Evolutionary conservation across 352 stramenopile genomes (phyloP), one percentile per base, ranked within the genome.

Genomic region (Globisporangium alternatum): DNA sequence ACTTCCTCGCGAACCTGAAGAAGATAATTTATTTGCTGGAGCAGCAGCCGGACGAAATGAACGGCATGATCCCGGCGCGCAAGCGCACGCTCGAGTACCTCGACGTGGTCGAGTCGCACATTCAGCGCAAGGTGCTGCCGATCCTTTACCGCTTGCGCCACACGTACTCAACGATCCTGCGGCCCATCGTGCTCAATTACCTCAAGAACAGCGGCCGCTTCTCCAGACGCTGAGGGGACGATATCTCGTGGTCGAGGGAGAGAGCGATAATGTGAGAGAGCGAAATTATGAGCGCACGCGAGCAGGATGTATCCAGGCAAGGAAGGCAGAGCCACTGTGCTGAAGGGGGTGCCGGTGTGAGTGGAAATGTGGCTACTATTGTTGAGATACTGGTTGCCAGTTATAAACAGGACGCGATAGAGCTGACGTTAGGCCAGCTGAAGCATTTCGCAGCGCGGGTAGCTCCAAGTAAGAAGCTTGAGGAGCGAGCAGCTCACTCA

Each of bases 21-120:
- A 91, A 91, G 67, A 92, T 94, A 82, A 91, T 92, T 86, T 91
- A 90, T 88, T 84, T 94, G 78, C 72, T 94, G 54, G 82, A 91
- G 65, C 86, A 94, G 72, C 83, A 89, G 53, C 83, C 80, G 31
- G 77, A 80, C 48, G 84, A 94, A 64, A 77, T 84, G 56, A 78
- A 74, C 59, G 82, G 82, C 33, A 90, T 92, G 77, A 92, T 92
- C 68, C 79, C 83, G 44, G 63, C 71, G 13, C 75, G 80, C 25
- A 92, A 92, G 68, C 81, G 83, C 56, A 88, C 80, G 22, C 72
- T 92, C 9, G 83, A 86, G 68, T 92, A 92, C 55, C 66, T 94
- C 57, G 78, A 91, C 64, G 77, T 90, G 51, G 83, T 94, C 55
- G 86, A 94, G 75, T 86, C 81, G 37, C 86, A 94, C 68, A 94